phyloP scores from a whole-genome alignment of 2,329 filamentous ascomycete genomes.

The Amauroascus niger region DNA sequence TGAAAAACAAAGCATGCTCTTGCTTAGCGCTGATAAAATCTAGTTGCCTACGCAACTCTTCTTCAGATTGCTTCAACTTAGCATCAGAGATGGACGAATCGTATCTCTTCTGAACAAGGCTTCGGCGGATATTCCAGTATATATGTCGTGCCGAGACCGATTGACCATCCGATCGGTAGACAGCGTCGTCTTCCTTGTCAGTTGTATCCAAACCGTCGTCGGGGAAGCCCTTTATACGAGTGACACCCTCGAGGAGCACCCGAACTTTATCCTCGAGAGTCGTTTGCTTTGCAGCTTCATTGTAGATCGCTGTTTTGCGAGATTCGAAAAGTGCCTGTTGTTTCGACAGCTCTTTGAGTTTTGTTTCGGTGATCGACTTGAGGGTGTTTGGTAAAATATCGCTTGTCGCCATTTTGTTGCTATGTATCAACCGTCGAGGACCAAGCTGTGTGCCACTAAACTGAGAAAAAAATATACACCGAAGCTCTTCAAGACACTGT shows the following conservation, averaged over 20 bases:
- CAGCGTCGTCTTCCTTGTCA: constrained; percentile 19
- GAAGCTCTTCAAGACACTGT: neutral
- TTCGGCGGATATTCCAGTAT: constrained; percentile 41
- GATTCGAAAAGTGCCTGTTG: constrained; percentile 43
- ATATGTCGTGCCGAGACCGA: constrained; percentile 20
- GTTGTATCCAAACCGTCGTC: constrained; percentile 27
- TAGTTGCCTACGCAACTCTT: constrained; percentile 40
- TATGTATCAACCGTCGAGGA: neutral
- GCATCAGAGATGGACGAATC: constrained; percentile 45
- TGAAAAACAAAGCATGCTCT: constrained; percentile 49
- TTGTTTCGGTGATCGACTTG: constrained; percentile 47
- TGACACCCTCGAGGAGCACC: constrained; percentile 31
- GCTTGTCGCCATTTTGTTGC: constrained; percentile 22
- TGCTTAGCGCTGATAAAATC: constrained; percentile 45
- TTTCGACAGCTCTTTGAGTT: constrained; percentile 48
- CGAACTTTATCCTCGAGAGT: constrained; percentile 27
- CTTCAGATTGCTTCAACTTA: constrained; percentile 41
- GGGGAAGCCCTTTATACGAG: constrained; percentile 30
- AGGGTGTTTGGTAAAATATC: constrained; percentile 44
- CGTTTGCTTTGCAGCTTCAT: constrained; percentile 24
- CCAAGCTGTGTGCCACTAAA: neutral
- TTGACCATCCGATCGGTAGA: constrained; percentile 26
- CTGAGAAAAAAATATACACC: neutral
- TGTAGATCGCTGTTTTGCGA: constrained; percentile 37
- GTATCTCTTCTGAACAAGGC: constrained; percentile 45